Evolutionary conservation across 1,284 basidiomycete genomes (phyloP).

Genomic region (Neotropicomus parvogracilis): DNA sequence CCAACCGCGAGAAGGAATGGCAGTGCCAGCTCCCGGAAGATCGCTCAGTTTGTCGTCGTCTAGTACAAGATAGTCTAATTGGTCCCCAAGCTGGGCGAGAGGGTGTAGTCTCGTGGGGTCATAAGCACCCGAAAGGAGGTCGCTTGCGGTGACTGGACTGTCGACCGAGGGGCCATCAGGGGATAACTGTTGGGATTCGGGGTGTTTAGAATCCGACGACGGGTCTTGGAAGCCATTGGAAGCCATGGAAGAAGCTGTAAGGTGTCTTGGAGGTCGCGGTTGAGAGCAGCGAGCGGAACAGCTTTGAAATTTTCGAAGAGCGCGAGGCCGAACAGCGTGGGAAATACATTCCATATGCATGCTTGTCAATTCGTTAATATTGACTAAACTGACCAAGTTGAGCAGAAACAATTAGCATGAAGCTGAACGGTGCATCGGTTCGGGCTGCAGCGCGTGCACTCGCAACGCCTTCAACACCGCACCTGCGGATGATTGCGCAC

Average conservation of each 20-base stretch:
- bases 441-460: conserved; percentile 20
- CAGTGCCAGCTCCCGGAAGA: conserved; percentile 80
- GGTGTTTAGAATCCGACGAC: conserved; percentile 38
- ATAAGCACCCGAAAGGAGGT: conserved; percentile 80
- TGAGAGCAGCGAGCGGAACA: conserved; percentile 16
- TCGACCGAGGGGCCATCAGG: conserved; percentile 42
- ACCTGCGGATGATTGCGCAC: conserved; percentile 22
- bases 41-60: conserved; percentile 92
- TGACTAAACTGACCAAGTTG: conserved; percentile 17
- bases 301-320: conserved; percentile 31
- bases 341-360: conserved; percentile 15
- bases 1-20: conserved; percentile 94
- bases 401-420: conserved; percentile 31
- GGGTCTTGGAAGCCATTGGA: conserved; percentile 21
- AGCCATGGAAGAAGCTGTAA: conserved; percentile 28
- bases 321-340: conserved; percentile 25
- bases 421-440: conserved; percentile 21
- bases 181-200: conserved; percentile 48
- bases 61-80: conserved; percentile 88
- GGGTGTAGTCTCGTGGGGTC: conserved; percentile 90
- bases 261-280: conserved; percentile 16
- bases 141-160: conserved; percentile 70
- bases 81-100: conserved; percentile 81
- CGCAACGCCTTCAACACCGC: conserved; percentile 26
- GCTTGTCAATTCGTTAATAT: not conserved